A percentile compares a stretch with the other conserved stretches of the same genome.
Evolutionary conservation across 106 monocot genomes (phyloP).

Genomic region (Platanthera zijinensis): DNA sequence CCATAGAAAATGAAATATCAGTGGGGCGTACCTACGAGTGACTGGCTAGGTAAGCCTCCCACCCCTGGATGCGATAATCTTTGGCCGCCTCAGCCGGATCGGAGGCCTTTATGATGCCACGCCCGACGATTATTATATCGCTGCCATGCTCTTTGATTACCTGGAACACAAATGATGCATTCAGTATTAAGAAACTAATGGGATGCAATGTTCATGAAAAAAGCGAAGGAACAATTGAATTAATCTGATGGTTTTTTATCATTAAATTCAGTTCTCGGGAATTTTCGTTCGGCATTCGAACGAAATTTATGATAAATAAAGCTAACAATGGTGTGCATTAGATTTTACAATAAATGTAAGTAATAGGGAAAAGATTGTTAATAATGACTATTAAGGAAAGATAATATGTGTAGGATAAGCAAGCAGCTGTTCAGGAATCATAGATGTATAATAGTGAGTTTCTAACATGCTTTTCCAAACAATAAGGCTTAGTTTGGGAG

Average conservation of each 20-base stretch:
- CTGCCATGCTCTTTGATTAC: conserved; percentile 63
- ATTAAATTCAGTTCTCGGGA: no score
- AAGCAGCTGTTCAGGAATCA: no score
- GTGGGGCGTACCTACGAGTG: conserved; percentile 10
- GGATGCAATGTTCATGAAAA: neutral
- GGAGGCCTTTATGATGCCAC: conserved; percentile 53
- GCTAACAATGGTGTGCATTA: no score
- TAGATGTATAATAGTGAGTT: no score
- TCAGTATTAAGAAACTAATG: neutral
- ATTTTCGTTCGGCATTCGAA: no score
- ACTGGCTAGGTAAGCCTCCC: conserved; percentile 52
- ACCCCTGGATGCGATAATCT: conserved; percentile 52
- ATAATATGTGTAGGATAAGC: no score
- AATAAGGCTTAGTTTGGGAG: no score
- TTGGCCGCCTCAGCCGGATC: conserved; percentile 38
- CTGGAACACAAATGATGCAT: conserved; percentile 11
- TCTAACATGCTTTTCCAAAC: no score
- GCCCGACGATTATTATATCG: conserved; percentile 74
- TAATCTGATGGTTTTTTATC: neutral
- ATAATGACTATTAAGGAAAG: no score
- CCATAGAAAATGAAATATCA: neutral
- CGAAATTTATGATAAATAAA: no score
- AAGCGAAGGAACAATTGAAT: neutral
- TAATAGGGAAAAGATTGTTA: no score
- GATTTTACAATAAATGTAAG: no score